Base-by-base conservation (phyloP, 192 early-diverging fungal species). In the Podila verticillata region DNA sequence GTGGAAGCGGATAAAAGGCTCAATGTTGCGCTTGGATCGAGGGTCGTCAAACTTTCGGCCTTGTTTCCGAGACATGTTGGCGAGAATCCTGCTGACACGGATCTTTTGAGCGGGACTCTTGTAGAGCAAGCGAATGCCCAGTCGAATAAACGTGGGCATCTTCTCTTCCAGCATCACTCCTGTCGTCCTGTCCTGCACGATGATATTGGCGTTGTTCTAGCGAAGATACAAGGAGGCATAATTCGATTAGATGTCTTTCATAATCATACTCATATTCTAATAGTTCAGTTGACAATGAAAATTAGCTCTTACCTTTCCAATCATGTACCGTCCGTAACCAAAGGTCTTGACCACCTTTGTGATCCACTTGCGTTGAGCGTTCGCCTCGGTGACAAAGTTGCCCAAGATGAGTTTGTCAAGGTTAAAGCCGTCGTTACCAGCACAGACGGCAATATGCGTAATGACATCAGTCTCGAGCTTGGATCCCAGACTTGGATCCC, bases 81-180 rank as follows among this genome's bases (percentile, higher is more conserved):
- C 73, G 17, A 88, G 57, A 31, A 91, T 82, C 58, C 77, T 84
- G 35, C 82, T 70, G 30, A 86, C 84, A 7, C 87, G 68, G 26
- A 81, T 73, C 54, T 61, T 82, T 65, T 86, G 83, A 1, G 81
- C 87, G 20, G 85, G 86, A 22, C 87, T 88, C 71, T 89, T 91
- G 73, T 95, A 95, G 3, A 95, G 65, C 10, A 95, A 63, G 30
- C 93, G 90, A 67, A 95, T 94, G 24, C 92, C 94, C 13, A 95
- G 78, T 5, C 93, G 88, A 58, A 96, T 85, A 78, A 93, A 96
- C 0, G 90, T 81, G 13, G 91, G 87, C 75, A 95, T 95, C 44
- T 91, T 88, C 70, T 95, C 94, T 69, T 95, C 93, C 15, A 90
- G 68, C 36, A 94, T 81, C 57, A 87, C 86, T 2, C 93, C 93